Conservation (phyloP, 192 early-diverging fungal species). For the Coemansia guatemalensis region DNA sequence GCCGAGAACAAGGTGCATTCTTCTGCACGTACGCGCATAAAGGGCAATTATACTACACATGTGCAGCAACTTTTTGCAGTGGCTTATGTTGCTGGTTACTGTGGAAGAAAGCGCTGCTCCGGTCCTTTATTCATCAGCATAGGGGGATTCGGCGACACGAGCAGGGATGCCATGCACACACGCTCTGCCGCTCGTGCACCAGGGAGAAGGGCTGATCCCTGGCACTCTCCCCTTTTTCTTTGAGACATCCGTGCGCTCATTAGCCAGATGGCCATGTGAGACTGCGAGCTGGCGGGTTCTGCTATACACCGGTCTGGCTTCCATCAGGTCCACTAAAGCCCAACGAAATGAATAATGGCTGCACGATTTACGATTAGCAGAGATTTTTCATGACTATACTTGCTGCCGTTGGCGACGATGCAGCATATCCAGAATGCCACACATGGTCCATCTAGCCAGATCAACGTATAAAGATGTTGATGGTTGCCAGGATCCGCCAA, state of each 20-base stretch:
- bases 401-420: neutral
- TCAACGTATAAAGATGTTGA: neutral
- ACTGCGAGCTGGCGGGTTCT: neutral
- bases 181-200: neutral
- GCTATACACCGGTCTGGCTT: neutral
- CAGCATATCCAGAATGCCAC: neutral
- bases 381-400: neutral
- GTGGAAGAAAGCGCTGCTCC: neutral
- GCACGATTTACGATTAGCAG: neutral
- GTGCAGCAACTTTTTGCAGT: neutral
- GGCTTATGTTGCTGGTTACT: neutral
- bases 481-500: neutral
- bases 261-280: neutral
- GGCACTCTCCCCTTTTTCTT: neutral
- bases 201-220: neutral
- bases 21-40: neutral
- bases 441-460: neutral
- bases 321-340: neutral
- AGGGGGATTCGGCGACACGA: neutral
- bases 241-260: neutral
- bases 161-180: neutral
- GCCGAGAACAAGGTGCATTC: neutral
- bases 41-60: neutral
- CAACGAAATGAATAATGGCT: neutral
- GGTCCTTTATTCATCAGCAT: neutral